Evolutionary conservation across 2,329 filamentous ascomycete genomes (phyloP).

Genomic region (Phaeosphaeriaceae sp.): DNA sequence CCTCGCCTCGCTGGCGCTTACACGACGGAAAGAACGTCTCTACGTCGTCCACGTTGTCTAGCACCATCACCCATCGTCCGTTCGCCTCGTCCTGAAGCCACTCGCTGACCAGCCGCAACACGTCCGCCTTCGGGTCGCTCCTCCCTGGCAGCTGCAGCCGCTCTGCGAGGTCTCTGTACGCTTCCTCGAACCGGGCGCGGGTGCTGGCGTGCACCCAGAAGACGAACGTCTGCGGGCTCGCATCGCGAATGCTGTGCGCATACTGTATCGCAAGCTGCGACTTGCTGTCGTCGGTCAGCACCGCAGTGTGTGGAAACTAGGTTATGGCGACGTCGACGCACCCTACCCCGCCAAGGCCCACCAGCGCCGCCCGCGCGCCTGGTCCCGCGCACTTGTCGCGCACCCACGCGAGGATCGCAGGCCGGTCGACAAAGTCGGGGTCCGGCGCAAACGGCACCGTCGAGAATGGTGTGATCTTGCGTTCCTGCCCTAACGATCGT

Average conservation of each 20-base stretch:
- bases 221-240: slow-evolving; percentile 13
- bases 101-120: slow-evolving; percentile 14
- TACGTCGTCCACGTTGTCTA: slow-evolving; percentile 24
- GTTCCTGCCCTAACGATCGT: too few relatives aligned
- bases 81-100: slow-evolving; percentile 18
- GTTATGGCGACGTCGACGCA: not conserved
- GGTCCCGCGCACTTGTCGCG: slow-evolving; percentile 39
- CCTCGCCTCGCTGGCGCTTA: slow-evolving; percentile 1
- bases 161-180: slow-evolving; percentile 21
- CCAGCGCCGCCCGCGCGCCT: slow-evolving; percentile 32
- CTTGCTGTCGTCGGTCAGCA: slow-evolving; percentile 11
- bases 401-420: slow-evolving; percentile 24
- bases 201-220: slow-evolving; percentile 31
- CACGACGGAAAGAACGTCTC: slow-evolving; percentile 5
- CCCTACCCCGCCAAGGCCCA: slow-evolving; percentile 15
- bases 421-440: slow-evolving; percentile 36
- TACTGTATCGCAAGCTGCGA: slow-evolving; percentile 14
- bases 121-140: slow-evolving; percentile 13
- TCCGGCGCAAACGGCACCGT: slow-evolving; percentile 27
- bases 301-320: not conserved
- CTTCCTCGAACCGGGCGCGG: slow-evolving; percentile 19
- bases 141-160: slow-evolving; percentile 12
- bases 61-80: slow-evolving; percentile 20
- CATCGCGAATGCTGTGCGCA: slow-evolving; percentile 8
- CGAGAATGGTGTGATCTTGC: slow-evolving; percentile 30